Base-by-base conservation (phyloP, 2,329 filamentous ascomycete genomes). In the Reticulascus tulasneorum region DNA sequence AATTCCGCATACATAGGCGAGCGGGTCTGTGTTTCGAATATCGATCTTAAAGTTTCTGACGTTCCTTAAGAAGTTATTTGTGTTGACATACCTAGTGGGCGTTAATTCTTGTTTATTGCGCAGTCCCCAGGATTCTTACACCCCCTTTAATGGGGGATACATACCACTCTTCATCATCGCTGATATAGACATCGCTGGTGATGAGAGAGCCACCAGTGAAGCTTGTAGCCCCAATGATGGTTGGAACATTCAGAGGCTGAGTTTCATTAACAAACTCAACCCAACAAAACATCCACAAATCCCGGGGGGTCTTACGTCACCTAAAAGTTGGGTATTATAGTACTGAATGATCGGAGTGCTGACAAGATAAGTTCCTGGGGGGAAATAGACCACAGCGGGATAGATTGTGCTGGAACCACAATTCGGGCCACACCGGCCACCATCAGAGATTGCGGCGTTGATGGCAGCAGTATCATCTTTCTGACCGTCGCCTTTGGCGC, bases 31-130 rank as follows among this genome's bases (percentile, higher is more conserved):
- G 15, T 27, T 44, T 3, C 52, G 53, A 6, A 64, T 58, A 50
- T 86, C 81, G 26, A 86, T 64, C 36, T 79, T 62, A 29, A 86
- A 67, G 50, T 86, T 86, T 7, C 78, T 67, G 38, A 85, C 69
- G 46, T 79, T 75, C 29, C 79, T 67, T 50, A 69, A 79, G 56
- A 85, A 85, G 9, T 81, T 74, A n/a, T 46, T 75, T 79, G 19
- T 76, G 43, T 63, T 64, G 43, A 58, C 50, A 37, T 52, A 45
- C 34, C 25, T 28, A 7, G n/a, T n/a, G n/a, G n/a, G n/a, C n/a
- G n/a, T n/a, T n/a, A n/a, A n/a, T n/a, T n/a, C n/a, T n/a, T n/a
- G n/a, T n/a, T n/a, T n/a, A n/a, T n/a, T n/a, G n/a, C n/a, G n/a
- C n/a, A n/a, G n/a, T n/a, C n/a, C n/a, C n/a, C 51, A 57, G 33